Percentiles rank a stretch among this genome's conserved stretches.
These are phyloP conservation scores for Penicillium dipodomyicola DNA, from an alignment of 495 filamentous ascomycete genomes.

Conservation along the genomic window DNA sequence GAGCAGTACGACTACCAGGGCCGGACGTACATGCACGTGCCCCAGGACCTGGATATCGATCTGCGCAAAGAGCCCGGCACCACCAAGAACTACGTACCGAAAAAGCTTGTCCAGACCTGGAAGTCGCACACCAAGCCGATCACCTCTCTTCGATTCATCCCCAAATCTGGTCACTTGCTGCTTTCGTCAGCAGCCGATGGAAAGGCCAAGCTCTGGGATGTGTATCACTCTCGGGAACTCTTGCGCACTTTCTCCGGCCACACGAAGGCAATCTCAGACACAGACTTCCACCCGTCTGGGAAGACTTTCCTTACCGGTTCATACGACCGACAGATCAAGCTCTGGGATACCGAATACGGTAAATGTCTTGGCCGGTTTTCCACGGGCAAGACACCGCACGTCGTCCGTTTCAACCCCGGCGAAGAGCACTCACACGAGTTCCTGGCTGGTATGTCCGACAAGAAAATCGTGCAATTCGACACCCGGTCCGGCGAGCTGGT, in stretches of 20 bases:
- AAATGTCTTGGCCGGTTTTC: constrained; percentile 81
- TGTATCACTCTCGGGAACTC: constrained; percentile 83
- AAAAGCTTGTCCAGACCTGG: constrained; percentile 89
- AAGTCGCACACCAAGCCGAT: constrained; percentile 82
- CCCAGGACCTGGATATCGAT: constrained; percentile 91
- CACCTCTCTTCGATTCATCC: constrained; percentile 84
- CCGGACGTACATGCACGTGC: constrained; percentile 78
- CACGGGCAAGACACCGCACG: constrained; percentile 91
- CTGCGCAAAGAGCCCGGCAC: constrained; percentile 75
- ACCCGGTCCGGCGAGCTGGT: constrained; percentile 78
- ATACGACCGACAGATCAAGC: constrained; percentile 91
- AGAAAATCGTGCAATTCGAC: constrained; percentile 98
- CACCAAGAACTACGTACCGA: constrained; percentile 85
- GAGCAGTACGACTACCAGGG: constrained; percentile 86
- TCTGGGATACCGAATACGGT: constrained; percentile 98
- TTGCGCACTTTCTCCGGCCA: constrained; percentile 89
- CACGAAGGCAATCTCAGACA: constrained; percentile 83
- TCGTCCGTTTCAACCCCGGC: constrained; percentile 86
- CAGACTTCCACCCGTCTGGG: constrained; percentile 80
- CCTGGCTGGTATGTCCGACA: constrained; percentile 93
- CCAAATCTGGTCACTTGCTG: constrained; percentile 79
- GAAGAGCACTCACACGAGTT: constrained; percentile 80
- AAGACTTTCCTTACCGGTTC: constrained; percentile 86
- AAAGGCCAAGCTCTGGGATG: constrained; percentile 93
- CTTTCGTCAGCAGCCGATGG: constrained; percentile 82